Conservation (phyloP, 2,329 filamentous ascomycete species). For the Colletotrichum sp. region DNA sequence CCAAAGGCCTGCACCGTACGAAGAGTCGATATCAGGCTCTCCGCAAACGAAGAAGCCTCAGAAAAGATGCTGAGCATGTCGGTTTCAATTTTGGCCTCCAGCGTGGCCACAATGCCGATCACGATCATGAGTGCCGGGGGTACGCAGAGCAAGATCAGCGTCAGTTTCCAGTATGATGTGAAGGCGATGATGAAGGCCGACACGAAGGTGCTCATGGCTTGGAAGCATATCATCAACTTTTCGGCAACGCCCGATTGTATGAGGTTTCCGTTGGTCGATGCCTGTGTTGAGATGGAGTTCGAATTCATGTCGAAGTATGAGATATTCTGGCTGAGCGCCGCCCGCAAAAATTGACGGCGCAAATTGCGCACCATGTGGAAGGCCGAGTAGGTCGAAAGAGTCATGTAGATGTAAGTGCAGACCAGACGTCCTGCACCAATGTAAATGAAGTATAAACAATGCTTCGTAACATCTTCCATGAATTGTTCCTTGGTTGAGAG, state of each 20-base stretch:
- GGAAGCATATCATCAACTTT: conserved; percentile 41
- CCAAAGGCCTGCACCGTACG: conserved; percentile 20
- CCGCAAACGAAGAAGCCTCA: conserved; percentile 28
- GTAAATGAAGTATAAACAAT: not conserved
- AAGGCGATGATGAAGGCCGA: conserved; percentile 43
- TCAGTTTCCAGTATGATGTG: conserved; percentile 46
- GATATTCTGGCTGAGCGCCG: not conserved
- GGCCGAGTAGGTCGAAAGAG: not conserved
- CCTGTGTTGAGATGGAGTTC: conserved; percentile 44
- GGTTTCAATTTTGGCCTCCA: conserved; percentile 28
- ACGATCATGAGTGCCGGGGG: conserved; percentile 6
- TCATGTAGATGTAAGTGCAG: not conserved
- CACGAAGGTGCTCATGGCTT: conserved; percentile 39
- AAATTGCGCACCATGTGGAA: not conserved
- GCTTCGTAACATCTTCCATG: not conserved
- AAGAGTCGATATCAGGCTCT: conserved; percentile 25
- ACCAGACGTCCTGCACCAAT: not conserved
- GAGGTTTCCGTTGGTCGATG: conserved; percentile 47
- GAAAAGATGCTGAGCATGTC: conserved; percentile 28
- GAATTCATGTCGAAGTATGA: conserved; percentile 16
- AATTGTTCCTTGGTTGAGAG: conserved; percentile 27
- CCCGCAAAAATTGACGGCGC: not conserved
- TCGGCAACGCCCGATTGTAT: conserved; percentile 44
- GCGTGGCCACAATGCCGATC: conserved; percentile 23
- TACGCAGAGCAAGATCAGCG: conserved; percentile 33